These are phyloP conservation scores for Mycena sp. DNA, from an alignment of 1,284 basidiomycete genomes.

Conservation along the genomic window DNA sequence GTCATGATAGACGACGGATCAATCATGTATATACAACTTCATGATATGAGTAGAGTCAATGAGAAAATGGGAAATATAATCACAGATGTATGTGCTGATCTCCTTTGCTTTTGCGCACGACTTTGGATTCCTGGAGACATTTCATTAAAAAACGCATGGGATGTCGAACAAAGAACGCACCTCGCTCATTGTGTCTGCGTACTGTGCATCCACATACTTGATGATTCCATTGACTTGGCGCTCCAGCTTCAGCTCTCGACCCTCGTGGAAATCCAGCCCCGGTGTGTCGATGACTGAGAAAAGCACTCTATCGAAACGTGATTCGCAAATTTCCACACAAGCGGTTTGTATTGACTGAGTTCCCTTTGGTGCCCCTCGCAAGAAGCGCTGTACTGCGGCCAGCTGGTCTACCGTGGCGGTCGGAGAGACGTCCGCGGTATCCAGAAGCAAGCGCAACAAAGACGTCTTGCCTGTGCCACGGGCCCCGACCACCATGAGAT, in stretches of 20 bases:
- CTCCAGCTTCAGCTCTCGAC: conserved; percentile 79
- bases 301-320: conserved; percentile 75
- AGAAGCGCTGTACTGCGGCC: conserved; percentile 65
- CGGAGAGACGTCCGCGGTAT: conserved; percentile 81
- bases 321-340: conserved; percentile 81
- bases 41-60: conserved; percentile 32
- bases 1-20: conserved; percentile 78
- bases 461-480: conserved; percentile 84
- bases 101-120: conserved; percentile 82
- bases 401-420: conserved; percentile 74
- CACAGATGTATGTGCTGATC: conserved; percentile 88
- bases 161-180: conserved; percentile 49
- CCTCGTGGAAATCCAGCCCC: conserved; percentile 76
- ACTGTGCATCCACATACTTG: conserved; percentile 80
- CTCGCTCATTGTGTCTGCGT: conserved; percentile 85
- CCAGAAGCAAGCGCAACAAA: conserved; percentile 71
- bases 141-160: not conserved
- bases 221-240: conserved; percentile 75
- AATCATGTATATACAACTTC: conserved; percentile 83
- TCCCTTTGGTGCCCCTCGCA: conserved; percentile 62
- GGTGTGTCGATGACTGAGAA: conserved; percentile 85
- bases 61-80: conserved; percentile 20
- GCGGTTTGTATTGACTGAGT: conserved; percentile 72
- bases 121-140: conserved; percentile 77
- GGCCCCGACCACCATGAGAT: conserved; percentile 85